These are phyloP conservation scores for Pyracantha coccinea DNA, from an alignment of 331 rosid genomes.

Conservation along the genomic window DNA sequence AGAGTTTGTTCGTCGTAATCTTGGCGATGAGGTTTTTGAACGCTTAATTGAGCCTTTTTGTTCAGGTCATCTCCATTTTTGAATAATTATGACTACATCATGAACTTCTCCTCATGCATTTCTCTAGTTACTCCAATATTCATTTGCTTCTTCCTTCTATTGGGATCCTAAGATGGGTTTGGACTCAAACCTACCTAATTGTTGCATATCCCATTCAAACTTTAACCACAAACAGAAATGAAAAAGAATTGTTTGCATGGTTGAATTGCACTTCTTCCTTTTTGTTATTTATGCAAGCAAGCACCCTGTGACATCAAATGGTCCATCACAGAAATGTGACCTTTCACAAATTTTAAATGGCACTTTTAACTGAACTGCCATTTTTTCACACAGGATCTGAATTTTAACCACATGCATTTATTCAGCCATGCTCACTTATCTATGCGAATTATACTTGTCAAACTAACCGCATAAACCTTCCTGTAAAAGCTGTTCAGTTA, in stretches of 20 bases:
- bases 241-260: not conserved
- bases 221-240: not conserved
- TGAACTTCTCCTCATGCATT: not conserved
- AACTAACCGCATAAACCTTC: not conserved
- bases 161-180: not conserved
- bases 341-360: not conserved
- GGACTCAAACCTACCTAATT: not conserved
- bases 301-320: not conserved
- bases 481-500: not conserved
- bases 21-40: conserved; percentile 94
- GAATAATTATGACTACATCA: not conserved
- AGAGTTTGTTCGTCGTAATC: conserved; percentile 93
- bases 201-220: not conserved
- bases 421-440: not conserved
- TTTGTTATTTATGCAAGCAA: not conserved
- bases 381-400: not conserved
- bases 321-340: not conserved
- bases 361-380: not conserved
- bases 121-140: not conserved
- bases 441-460: not conserved
- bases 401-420: not conserved
- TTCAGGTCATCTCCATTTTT: conserved; percentile 44
- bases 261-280: not conserved
- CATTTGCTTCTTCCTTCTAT: not conserved
- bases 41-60: conserved; percentile 99